Percentiles rank a stretch among this genome's conserved stretches.
These are phyloP conservation scores for Globisporangium rhizosaccharum DNA, from an alignment of 352 stramenopile species.

Conservation along the genomic window DNA sequence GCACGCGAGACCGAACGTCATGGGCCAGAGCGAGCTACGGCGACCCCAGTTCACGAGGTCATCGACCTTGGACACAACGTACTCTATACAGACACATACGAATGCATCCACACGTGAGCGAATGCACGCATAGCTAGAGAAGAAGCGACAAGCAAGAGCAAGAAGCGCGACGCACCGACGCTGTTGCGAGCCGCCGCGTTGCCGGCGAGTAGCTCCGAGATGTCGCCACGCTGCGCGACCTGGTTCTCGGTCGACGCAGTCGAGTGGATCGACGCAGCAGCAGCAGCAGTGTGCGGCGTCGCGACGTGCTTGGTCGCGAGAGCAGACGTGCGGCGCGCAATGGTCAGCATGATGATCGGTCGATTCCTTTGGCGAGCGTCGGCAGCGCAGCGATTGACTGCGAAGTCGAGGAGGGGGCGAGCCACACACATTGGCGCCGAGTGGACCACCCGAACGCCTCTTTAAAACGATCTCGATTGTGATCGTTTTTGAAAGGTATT, in stretches of 20 bases:
- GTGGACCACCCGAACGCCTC: slow-evolving; percentile 11
- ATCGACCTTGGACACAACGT: slow-evolving; percentile 96
- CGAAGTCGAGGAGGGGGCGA: slow-evolving; percentile 3
- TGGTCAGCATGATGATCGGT: slow-evolving; percentile 25
- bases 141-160: neutral
- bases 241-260: slow-evolving; percentile 24
- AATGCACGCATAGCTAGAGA: neutral
- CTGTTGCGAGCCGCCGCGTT: slow-evolving; percentile 71
- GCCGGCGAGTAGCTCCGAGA: slow-evolving; percentile 63
- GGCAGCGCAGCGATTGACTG: slow-evolving; percentile 1
- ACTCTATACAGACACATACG: slow-evolving; percentile 67
- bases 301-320: slow-evolving; percentile 15
- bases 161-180: slow-evolving; percentile 44
- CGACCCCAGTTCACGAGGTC: slow-evolving; percentile 99
- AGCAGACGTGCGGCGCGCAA: slow-evolving; percentile 31
- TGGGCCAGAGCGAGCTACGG: slow-evolving; percentile 96
- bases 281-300: slow-evolving; percentile 17
- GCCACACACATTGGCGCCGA: neutral
- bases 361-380: slow-evolving; percentile 4
- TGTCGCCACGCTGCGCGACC: slow-evolving; percentile 45
- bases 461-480: neutral
- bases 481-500: neutral
- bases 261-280: slow-evolving; percentile 23
- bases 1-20: slow-evolving; percentile 99
- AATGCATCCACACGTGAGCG: neutral